Evolutionary conservation across 2,329 filamentous ascomycete genomes (phyloP).

Genomic region (Raffaelea ambrosiae): DNA sequence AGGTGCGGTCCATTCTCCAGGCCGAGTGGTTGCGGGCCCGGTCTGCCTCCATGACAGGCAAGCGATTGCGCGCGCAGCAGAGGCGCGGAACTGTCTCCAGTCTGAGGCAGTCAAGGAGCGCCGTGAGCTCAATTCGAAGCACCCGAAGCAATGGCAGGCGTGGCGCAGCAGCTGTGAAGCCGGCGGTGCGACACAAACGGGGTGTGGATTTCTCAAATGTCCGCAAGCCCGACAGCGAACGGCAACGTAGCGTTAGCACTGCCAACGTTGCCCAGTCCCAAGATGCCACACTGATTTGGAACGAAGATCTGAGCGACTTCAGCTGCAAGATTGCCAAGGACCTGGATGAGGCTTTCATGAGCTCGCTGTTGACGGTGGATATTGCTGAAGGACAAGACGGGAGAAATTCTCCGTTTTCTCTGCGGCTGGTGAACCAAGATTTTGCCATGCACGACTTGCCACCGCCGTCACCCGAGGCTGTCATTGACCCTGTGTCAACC

Average conservation of each 20-base stretch:
- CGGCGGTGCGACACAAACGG: conserved; percentile 38
- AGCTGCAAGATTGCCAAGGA: conserved; percentile 81
- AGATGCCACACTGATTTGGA: conserved; percentile 28
- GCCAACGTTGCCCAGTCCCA: background rate
- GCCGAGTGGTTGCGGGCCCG: conserved; percentile 10
- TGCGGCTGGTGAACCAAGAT: conserved; percentile 26
- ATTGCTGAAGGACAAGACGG: conserved; percentile 11
- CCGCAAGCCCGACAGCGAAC: conserved; percentile 24
- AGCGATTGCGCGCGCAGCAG: conserved; percentile 18
- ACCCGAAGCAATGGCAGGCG: conserved; percentile 22
- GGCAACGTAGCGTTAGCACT: conserved; percentile 6
- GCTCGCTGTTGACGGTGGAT: conserved; percentile 34
- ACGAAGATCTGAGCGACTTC: conserved; percentile 74
- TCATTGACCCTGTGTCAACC: too few species aligned
- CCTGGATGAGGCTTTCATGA: conserved; percentile 87
- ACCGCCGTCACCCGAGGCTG: background rate
- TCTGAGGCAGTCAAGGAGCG: conserved; percentile 27
- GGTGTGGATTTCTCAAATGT: conserved; percentile 46
- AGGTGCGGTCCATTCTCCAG: conserved; percentile 22
- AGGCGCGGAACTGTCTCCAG: conserved; percentile 19
- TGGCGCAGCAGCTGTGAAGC: conserved; percentile 29
- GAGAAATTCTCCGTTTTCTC: conserved; percentile 33
- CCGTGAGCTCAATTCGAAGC: conserved; percentile 37
- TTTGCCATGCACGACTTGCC: conserved; percentile 4
- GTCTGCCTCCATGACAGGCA: background rate